Conservation (phyloP, 805 yeast genomes). For the Wickerhamomyces mucosus region DNA sequence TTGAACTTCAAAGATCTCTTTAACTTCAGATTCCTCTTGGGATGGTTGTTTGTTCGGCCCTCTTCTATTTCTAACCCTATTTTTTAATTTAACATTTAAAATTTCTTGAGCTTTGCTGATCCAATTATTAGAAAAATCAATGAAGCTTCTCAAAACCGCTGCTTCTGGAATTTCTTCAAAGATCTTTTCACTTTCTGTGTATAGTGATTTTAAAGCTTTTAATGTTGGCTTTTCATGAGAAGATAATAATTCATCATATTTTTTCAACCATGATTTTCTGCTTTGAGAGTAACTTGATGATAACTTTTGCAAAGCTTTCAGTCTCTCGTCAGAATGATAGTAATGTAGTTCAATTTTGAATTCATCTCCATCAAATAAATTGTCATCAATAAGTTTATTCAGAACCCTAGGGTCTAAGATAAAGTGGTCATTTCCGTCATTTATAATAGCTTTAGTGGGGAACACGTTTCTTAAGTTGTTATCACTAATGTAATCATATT, state of each 20-base stretch:
- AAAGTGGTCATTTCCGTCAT: slow-evolving; percentile 23
- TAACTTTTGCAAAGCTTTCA: slow-evolving; percentile 28
- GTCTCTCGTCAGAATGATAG: slow-evolving; percentile 42
- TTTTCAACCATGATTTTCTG: slow-evolving; percentile 41
- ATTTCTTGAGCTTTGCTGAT: slow-evolving; percentile 45
- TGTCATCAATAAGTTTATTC: slow-evolving; percentile 6
- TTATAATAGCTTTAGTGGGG: slow-evolving; percentile 43
- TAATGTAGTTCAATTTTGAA: slow-evolving; percentile 34
- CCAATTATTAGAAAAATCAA: slow-evolving; percentile 40
- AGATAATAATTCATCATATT: slow-evolving; percentile 31
- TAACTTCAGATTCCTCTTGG: slow-evolving; percentile 3
- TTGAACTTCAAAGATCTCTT: slow-evolving; percentile 10
- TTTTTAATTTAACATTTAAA: slow-evolving; percentile 29
- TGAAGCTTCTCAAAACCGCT: slow-evolving; percentile 28
- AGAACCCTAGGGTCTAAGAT: slow-evolving; percentile 24
- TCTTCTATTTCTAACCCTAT: slow-evolving; percentile 26
- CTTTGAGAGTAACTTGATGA: slow-evolving; percentile 34
- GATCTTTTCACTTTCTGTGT: slow-evolving; percentile 47
- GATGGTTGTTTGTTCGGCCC: slow-evolving; percentile 5
- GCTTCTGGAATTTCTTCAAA: slow-evolving; percentile 29
- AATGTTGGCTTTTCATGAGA: slow-evolving; percentile 37
- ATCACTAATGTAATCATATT: slow-evolving; percentile 42
- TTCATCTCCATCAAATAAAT: slow-evolving; percentile 5
- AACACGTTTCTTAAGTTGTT: slow-evolving; percentile 38
- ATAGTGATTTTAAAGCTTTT: slow-evolving; percentile 32